phyloP scores from a whole-genome alignment of 1,284 basidiomycete species.

The Cystobasidium sp. region DNA sequence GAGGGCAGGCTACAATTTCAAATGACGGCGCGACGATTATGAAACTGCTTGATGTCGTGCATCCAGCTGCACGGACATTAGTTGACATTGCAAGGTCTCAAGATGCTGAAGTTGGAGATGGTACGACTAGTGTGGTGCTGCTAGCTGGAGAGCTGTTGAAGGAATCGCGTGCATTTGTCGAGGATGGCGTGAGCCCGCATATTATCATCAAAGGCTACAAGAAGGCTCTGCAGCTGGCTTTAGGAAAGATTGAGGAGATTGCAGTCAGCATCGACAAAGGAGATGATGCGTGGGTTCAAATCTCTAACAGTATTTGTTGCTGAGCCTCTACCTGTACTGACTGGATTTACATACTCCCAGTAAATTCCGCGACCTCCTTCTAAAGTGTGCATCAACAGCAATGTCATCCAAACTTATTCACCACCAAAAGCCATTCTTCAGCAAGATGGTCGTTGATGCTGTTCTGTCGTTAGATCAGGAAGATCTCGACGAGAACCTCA shows the following conservation, averaged over 20 bases:
- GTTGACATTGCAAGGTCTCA: slow-evolving; percentile 94
- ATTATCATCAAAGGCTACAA: slow-evolving; percentile 97
- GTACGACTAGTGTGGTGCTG: slow-evolving; percentile 98
- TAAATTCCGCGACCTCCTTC: slow-evolving; percentile 86
- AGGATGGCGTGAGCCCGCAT: slow-evolving; percentile 96
- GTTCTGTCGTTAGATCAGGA: slow-evolving; percentile 89
- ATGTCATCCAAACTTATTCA: slow-evolving; percentile 99
- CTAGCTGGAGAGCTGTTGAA: slow-evolving; percentile 95
- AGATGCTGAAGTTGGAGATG: slow-evolving; percentile 99
- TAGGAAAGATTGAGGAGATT: slow-evolving; percentile 84
- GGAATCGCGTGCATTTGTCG: slow-evolving; percentile 87
- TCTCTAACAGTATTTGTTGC: not conserved
- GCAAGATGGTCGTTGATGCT: slow-evolving; percentile 97
- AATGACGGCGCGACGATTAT: slow-evolving; percentile 99
- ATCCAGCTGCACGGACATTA: slow-evolving; percentile 74
- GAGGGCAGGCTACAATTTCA: slow-evolving; percentile 95
- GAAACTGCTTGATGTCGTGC: slow-evolving; percentile 79
- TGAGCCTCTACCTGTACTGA: not conserved
- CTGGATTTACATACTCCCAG: slow-evolving; percentile 59
- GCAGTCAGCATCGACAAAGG: slow-evolving; percentile 90
- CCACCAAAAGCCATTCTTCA: slow-evolving; percentile 98
- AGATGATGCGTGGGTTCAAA: slow-evolving; percentile 74
- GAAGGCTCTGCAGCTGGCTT: slow-evolving; percentile 81
- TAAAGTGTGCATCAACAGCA: slow-evolving; percentile 96
- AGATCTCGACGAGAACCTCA: slow-evolving; percentile 93